phyloP scores from a whole-genome alignment of 768 basidiomycete species.

The Lentinula aciculospora region DNA sequence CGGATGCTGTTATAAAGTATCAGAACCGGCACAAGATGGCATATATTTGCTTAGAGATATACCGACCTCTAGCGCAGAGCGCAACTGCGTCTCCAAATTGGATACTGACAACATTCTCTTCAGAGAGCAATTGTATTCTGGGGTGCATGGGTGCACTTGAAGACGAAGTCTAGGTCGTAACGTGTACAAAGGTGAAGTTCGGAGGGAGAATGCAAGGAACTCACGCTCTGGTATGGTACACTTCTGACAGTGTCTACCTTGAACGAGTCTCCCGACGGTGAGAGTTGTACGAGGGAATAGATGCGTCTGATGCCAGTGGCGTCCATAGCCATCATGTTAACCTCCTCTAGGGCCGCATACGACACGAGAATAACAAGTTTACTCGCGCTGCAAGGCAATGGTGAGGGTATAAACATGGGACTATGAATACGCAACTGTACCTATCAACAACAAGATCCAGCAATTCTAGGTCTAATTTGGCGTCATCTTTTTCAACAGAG shows the following conservation, averaged over 20 bases:
- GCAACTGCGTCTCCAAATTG: slow-evolving; percentile 78
- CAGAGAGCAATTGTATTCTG: slow-evolving; percentile 53
- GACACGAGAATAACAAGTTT: slow-evolving; percentile 62
- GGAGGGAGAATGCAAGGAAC: slow-evolving; percentile 16
- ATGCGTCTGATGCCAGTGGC: slow-evolving; percentile 48
- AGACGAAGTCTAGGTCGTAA: slow-evolving; percentile 45
- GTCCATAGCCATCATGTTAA: slow-evolving; percentile 29
- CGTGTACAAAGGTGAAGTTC: not conserved
- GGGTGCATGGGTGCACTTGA: slow-evolving; percentile 72
- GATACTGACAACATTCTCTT: slow-evolving; percentile 53
- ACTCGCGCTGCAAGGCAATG: slow-evolving; percentile 31
- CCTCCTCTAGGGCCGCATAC: slow-evolving; percentile 53
- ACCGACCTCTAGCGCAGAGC: slow-evolving; percentile 58
- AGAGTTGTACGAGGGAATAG: slow-evolving; percentile 56
- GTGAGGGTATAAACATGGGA: slow-evolving; percentile 2
- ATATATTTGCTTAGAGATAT: slow-evolving; percentile 1
- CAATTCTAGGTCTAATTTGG: slow-evolving; percentile 64
- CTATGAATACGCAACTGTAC: slow-evolving; percentile 26
- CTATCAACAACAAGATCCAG: slow-evolving; percentile 61
- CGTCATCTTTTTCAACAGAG: slow-evolving; percentile 30
- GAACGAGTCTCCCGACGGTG: slow-evolving; percentile 35
- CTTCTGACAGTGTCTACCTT: slow-evolving; percentile 42
- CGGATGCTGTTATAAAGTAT: slow-evolving; percentile 43
- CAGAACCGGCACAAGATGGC: not conserved
- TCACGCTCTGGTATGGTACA: slow-evolving; percentile 75